phyloP scores from a whole-genome alignment of 352 stramenopile genomes.

The Achlya hypogyna region DNA sequence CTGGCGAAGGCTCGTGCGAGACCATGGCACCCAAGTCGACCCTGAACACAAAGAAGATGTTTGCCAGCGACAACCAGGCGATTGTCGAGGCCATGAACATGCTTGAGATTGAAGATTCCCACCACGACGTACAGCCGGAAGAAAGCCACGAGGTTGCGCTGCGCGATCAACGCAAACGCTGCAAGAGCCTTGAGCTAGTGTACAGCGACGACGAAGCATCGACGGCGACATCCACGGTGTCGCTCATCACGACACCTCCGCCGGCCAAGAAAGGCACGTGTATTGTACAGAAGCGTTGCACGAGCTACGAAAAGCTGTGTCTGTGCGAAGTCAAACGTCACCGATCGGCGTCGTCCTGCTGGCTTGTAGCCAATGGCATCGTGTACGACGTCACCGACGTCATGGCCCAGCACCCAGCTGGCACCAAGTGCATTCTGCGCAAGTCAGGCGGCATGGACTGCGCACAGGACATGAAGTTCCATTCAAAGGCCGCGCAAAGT shows the following conservation, averaged over 20 bases:
- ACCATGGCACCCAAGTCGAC: background rate
- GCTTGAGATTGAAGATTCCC: background rate
- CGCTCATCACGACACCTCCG: background rate
- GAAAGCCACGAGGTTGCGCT: background rate
- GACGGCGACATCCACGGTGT: background rate
- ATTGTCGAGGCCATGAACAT: background rate
- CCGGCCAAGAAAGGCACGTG: slow-evolving; percentile 14
- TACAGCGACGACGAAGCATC: slow-evolving; percentile 16
- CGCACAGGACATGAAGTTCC: slow-evolving; percentile 72
- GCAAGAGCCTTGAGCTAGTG: slow-evolving; percentile 15
- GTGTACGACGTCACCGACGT: slow-evolving; percentile 84
- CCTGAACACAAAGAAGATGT: background rate
- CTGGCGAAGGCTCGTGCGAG: background rate
- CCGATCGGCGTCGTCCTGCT: slow-evolving; percentile 87
- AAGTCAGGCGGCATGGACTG: slow-evolving; percentile 70
- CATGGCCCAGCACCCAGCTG: slow-evolving; percentile 61
- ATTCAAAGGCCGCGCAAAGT: slow-evolving; percentile 62
- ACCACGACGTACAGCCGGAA: background rate
- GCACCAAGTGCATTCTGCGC: slow-evolving; percentile 63
- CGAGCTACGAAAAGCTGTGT: slow-evolving; percentile 54
- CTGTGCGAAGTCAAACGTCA: slow-evolving; percentile 77
- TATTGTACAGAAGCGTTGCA: slow-evolving; percentile 35
- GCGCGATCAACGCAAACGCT: background rate
- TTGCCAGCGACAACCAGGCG: background rate
- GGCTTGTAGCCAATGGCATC: slow-evolving; percentile 87